Conservation (phyloP, 495 filamentous ascomycete genomes). For the Penicillium alfredii region DNA sequence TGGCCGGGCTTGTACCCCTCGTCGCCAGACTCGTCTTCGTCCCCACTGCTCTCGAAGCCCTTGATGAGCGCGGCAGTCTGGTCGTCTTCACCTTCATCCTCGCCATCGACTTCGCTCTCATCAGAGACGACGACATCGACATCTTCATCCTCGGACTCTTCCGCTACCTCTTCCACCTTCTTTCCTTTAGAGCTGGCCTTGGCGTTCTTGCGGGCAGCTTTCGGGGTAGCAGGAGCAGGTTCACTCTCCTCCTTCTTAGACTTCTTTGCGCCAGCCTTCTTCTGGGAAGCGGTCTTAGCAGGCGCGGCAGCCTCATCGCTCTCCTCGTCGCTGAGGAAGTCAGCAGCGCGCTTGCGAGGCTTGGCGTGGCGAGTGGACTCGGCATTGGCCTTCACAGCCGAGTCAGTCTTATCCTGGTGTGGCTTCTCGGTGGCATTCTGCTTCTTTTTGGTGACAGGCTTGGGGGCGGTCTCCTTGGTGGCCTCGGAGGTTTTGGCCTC, state of each 20-base stretch:
- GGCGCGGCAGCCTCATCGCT: constrained; percentile 23
- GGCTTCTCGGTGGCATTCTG: constrained; percentile 17
- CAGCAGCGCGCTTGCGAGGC: constrained; percentile 51
- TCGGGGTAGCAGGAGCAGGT: constrained; percentile 26
- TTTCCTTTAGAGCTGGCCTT: constrained; percentile 18
- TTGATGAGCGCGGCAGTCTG: constrained; percentile 64
- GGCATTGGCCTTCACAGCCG: constrained; percentile 30
- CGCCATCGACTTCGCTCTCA: constrained; percentile 27
- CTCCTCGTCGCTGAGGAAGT: constrained; percentile 45
- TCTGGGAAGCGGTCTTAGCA: constrained; percentile 21
- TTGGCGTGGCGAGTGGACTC: constrained; percentile 32
- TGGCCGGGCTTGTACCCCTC: constrained; percentile 52
- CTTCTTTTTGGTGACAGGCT: constrained; percentile 38
- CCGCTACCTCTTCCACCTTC: constrained; percentile 18
- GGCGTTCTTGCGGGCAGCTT: constrained; percentile 27
- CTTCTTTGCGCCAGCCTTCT: constrained; percentile 30
- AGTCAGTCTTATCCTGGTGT: constrained; percentile 19
- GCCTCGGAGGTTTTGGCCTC: constrained; percentile 26
- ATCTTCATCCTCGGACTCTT: constrained; percentile 20
- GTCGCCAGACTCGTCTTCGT: constrained; percentile 49
- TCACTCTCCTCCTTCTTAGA: constrained; percentile 35
- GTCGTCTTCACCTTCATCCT: constrained; percentile 51
- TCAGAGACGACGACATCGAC: constrained; percentile 20
- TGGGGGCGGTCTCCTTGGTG: constrained; percentile 25
- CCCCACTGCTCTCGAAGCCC: constrained; percentile 77